Evolutionary conservation across 2,329 filamentous ascomycete species (phyloP).

Genomic region (Graphium sp.): DNA sequence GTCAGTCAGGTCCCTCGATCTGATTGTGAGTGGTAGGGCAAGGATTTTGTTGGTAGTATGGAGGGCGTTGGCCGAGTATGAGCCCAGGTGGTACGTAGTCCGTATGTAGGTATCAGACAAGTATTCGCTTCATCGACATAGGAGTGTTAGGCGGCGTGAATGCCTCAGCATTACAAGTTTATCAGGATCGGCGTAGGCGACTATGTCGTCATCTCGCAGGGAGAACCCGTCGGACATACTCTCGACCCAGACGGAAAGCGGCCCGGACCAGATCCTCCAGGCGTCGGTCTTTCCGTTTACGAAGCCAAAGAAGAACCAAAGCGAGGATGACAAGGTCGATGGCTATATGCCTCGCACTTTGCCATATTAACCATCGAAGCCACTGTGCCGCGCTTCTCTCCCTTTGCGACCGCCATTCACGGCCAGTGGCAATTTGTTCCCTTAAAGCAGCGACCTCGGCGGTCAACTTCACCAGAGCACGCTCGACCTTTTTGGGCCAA

Average conservation of each 20-base stretch:
- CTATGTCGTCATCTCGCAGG: constrained; percentile 29
- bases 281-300: constrained; percentile 51
- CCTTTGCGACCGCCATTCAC: constrained; percentile 52
- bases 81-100: too few relatives aligned
- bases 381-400: constrained; percentile 51
- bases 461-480: constrained; percentile 73
- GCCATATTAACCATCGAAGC: constrained; percentile 55
- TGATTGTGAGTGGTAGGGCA: too few relatives aligned
- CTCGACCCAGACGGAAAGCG: constrained; percentile 35
- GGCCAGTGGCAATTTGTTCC: constrained; percentile 70
- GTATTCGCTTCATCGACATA: too few relatives aligned
- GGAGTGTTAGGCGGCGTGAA: too few relatives aligned
- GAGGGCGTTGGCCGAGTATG: too few relatives aligned
- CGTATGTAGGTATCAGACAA: too few relatives aligned
- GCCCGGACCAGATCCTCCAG: constrained; percentile 60
- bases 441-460: constrained; percentile 82
- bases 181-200: too few relatives aligned
- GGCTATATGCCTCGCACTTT: constrained; percentile 53
- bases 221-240: constrained; percentile 41
- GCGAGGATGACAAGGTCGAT: constrained; percentile 52
- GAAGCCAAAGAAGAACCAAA: constrained; percentile 54
- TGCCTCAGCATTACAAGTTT: too few relatives aligned
- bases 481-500: constrained; percentile 73
- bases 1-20: too few relatives aligned
- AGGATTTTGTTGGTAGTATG: too few relatives aligned